Evolutionary conservation across 1,139 yeast genomes (phyloP).

Genomic region (Geotrichum histeridarum): DNA sequence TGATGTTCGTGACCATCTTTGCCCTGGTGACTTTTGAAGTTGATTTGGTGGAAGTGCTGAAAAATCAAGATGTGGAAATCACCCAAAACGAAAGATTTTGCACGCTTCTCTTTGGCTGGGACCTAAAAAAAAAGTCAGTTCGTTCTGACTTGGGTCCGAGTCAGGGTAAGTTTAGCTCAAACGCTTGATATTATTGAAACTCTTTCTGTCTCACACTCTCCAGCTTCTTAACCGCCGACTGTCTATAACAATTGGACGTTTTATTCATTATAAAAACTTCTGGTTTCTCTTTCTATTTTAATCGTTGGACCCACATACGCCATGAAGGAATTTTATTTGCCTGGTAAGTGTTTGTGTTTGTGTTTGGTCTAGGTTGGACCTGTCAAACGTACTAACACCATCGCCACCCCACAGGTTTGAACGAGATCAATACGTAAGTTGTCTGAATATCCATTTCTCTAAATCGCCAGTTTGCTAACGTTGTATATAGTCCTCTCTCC

Average conservation of each 20-base stretch:
- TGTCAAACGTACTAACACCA: neutral
- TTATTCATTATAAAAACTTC: neutral
- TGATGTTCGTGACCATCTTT: constrained; percentile 38
- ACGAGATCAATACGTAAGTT: constrained; percentile 36
- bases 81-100: neutral
- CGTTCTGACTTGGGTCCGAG: too few relatives aligned
- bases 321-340: constrained; percentile 18
- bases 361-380: neutral
- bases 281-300: too few relatives aligned
- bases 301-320: too few relatives aligned
- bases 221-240: too few relatives aligned
- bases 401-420: constrained; percentile 27
- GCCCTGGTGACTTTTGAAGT: neutral
- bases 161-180: too few relatives aligned
- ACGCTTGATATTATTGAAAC: too few relatives aligned
- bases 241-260: neutral
- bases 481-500: constrained; percentile 53
- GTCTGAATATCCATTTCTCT: neutral
- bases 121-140: neutral
- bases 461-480: constrained; percentile 25
- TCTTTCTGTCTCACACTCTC: too few relatives aligned
- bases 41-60: neutral
- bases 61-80: neutral
- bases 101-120: neutral
- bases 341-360: constrained; percentile 17